Conservation (phyloP, 108 stramenopile species). For the Epipyxis sp. region DNA sequence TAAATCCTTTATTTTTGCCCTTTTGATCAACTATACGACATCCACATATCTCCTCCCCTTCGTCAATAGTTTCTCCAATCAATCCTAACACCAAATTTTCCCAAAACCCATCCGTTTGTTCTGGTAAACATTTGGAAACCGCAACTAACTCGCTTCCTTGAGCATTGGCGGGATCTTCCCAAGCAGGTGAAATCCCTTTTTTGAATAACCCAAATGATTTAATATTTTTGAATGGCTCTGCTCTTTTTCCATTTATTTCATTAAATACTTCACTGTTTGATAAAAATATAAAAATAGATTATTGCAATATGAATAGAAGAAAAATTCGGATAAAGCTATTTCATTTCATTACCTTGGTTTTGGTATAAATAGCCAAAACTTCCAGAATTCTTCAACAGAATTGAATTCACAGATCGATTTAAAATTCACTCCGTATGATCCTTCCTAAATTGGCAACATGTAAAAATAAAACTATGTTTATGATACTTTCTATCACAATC, state of each 20-base stretch:
- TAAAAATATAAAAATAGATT: not conserved
- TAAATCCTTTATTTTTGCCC: not conserved
- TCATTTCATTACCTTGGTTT: conserved; percentile 63
- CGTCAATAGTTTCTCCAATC: conserved; percentile 80
- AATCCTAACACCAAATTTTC: conserved; percentile 77
- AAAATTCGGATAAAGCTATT: not conserved
- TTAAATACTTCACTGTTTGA: conserved; percentile 57
- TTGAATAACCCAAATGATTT: conserved; percentile 68
- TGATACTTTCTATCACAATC: too few relatives aligned
- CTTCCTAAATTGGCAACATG: too few relatives aligned
- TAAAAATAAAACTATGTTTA: too few relatives aligned
- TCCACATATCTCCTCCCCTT: conserved; percentile 70
- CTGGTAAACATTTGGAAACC: conserved; percentile 66
- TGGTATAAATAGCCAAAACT: conserved; percentile 77
- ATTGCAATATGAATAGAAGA: not conserved
- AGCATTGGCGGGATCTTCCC: conserved; percentile 82
- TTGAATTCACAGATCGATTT: conserved; percentile 34
- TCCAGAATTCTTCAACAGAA: conserved; percentile 88
- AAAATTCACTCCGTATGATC: not conserved
- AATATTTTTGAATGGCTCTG: conserved; percentile 59
- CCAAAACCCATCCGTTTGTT: conserved; percentile 78
- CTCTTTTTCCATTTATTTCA: conserved; percentile 72
- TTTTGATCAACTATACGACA: conserved; percentile 71
- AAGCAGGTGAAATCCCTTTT: conserved; percentile 87
- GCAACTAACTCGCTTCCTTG: conserved; percentile 82